phyloP scores from a whole-genome alignment of 495 filamentous ascomycete genomes.

The Neurospora sp. region DNA sequence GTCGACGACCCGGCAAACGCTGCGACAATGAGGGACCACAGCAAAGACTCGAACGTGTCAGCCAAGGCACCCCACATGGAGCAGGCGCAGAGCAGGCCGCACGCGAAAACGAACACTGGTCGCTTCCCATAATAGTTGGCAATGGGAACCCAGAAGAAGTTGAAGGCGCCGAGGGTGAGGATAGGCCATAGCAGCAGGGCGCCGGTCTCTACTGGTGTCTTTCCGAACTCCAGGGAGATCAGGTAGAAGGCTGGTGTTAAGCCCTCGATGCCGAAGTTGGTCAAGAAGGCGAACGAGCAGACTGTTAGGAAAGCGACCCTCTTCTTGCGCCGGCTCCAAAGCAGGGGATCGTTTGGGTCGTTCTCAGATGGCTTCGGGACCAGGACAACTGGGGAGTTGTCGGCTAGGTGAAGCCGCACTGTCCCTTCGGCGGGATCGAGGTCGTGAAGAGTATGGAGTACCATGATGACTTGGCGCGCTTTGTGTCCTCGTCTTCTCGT shows the following conservation, averaged over 20 bases:
- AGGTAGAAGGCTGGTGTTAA: constrained; percentile 22
- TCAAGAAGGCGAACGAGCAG: constrained; percentile 31
- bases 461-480: constrained; percentile 8
- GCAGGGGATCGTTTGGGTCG: constrained; percentile 28
- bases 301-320: constrained; percentile 22
- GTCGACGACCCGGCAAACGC: constrained; percentile 29
- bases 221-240: constrained; percentile 19
- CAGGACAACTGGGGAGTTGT: constrained; percentile 18
- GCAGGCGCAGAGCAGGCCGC: constrained; percentile 22
- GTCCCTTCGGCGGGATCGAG: constrained; percentile 23
- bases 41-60: constrained; percentile 19
- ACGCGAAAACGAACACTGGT: constrained; percentile 38
- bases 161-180: constrained; percentile 28
- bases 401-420: constrained; percentile 15
- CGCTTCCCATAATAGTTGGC: constrained; percentile 46
- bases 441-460: constrained; percentile 21
- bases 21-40: constrained; percentile 27
- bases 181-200: constrained; percentile 25
- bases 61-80: constrained; percentile 25
- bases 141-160: constrained; percentile 47
- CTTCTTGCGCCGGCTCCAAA: constrained; percentile 25
- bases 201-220: constrained; percentile 16
- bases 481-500: not conserved
- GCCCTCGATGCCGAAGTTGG: constrained; percentile 29
- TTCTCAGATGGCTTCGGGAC: constrained; percentile 22